phyloP scores from a whole-genome alignment of 768 basidiomycete species.

The Suillus tomentosus region DNA sequence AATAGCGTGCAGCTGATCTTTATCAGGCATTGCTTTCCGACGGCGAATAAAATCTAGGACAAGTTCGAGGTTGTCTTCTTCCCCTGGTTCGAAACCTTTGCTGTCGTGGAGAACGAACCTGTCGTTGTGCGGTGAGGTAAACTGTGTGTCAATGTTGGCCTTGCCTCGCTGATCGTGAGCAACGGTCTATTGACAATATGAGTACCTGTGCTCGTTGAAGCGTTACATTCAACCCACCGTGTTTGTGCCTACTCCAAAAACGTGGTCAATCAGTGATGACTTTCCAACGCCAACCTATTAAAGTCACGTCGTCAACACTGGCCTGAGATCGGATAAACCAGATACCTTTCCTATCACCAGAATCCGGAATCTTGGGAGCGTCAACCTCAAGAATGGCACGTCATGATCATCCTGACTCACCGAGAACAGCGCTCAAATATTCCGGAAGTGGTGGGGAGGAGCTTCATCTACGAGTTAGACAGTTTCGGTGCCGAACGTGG shows the following conservation, averaged over 20 bases:
- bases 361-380: too few species aligned
- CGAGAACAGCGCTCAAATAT: background rate
- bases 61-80: too few species aligned
- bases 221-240: background rate
- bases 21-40: background rate
- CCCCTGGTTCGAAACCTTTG: too few species aligned
- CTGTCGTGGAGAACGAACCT: too few species aligned
- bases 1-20: conserved; percentile 18
- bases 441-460: background rate
- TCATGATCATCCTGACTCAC: background rate
- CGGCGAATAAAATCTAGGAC: conserved; percentile 16
- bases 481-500: background rate
- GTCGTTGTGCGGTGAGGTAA: conserved; percentile 12
- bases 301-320: background rate
- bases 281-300: background rate
- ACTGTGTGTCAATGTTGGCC: conserved; percentile 14
- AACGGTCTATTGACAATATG: background rate
- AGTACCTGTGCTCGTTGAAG: background rate
- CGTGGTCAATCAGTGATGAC: background rate
- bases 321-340: background rate
- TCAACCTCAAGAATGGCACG: background rate
- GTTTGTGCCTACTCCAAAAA: background rate
- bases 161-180: conserved; percentile 3
- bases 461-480: background rate
- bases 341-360: background rate